These are phyloP conservation scores for Exophiala sp. DNA, from an alignment of 2,329 filamentous ascomycete genomes.

Conservation along the genomic window DNA sequence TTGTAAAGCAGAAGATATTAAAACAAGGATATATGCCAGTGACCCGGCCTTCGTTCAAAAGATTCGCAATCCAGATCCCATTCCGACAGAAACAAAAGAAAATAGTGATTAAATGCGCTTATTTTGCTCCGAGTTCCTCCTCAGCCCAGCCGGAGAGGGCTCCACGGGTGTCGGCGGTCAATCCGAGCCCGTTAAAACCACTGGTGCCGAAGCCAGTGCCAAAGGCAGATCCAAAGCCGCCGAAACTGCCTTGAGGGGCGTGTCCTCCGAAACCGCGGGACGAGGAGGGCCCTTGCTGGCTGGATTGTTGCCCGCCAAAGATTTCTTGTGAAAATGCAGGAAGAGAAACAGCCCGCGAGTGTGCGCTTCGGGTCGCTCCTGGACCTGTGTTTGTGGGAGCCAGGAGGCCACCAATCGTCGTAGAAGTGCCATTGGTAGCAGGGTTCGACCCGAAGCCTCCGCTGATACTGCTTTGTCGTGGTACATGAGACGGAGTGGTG, in stretches of 20 bases:
- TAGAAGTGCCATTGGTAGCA: slow-evolving; percentile 50
- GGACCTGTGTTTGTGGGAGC: slow-evolving; percentile 59
- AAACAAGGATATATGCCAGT: slow-evolving; percentile 13
- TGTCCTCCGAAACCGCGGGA: slow-evolving; percentile 27
- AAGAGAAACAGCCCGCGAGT: slow-evolving; percentile 81
- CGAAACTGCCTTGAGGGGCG: slow-evolving; percentile 47
- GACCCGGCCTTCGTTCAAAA: slow-evolving; percentile 11
- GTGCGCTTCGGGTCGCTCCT: slow-evolving; percentile 51
- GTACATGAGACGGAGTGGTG: slow-evolving; percentile 35
- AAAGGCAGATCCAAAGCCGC: slow-evolving; percentile 54
- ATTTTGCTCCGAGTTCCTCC: slow-evolving; percentile 56
- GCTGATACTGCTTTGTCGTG: slow-evolving; percentile 36
- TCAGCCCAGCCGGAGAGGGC: slow-evolving; percentile 58
- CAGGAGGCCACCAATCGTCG: slow-evolving; percentile 69
- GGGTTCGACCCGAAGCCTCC: slow-evolving; percentile 25
- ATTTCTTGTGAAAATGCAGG: slow-evolving; percentile 63
- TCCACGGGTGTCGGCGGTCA: slow-evolving; percentile 47
- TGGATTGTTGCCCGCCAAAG: slow-evolving; percentile 41
- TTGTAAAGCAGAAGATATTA: slow-evolving; percentile 15
- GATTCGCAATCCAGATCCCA: slow-evolving; percentile 9
- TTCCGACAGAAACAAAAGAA: slow-evolving; percentile 6
- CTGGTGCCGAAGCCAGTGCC: slow-evolving; percentile 51
- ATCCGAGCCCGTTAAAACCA: slow-evolving; percentile 52
- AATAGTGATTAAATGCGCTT: slow-evolving; percentile 26
- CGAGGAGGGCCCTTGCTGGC: slow-evolving; percentile 29